These are phyloP conservation scores for Suillus hirtellus DNA, from an alignment of 768 basidiomycete genomes.

Conservation along the genomic window DNA sequence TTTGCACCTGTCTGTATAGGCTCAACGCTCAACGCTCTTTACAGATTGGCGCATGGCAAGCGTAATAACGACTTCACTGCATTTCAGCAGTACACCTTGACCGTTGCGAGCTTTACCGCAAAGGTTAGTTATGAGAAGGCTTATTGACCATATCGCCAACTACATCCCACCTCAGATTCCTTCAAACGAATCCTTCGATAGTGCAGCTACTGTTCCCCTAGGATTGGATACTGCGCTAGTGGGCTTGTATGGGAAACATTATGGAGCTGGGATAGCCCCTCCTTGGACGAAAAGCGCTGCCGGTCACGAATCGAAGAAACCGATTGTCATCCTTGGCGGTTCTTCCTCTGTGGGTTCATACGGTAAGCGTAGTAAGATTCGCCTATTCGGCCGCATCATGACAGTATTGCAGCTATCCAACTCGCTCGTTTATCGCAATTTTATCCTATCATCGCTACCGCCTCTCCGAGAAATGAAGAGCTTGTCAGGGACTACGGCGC, in stretches of 20 bases:
- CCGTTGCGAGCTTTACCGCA: constrained; percentile 33
- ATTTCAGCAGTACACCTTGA: constrained; percentile 44
- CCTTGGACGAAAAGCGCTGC: constrained; percentile 35
- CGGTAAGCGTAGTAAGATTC: constrained; percentile 29
- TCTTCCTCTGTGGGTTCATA: constrained; percentile 49
- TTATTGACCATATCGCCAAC: neutral
- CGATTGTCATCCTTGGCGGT: constrained; percentile 50
- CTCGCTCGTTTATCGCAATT: constrained; percentile 41
- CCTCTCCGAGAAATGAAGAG: constrained; percentile 32
- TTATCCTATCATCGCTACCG: constrained; percentile 43
- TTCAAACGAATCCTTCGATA: constrained; percentile 41
- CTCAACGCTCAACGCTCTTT: constrained; percentile 20
- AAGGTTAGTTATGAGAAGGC: constrained; percentile 31
- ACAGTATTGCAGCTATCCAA: constrained; percentile 34
- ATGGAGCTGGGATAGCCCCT: constrained; percentile 40
- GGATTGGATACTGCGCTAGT: constrained; percentile 45
- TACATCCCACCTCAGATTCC: constrained; percentile 39
- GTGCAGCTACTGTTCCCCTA: constrained; percentile 48
- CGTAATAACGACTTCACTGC: constrained; percentile 26
- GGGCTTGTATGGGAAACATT: constrained; percentile 43
- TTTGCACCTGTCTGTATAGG: constrained; percentile 16
- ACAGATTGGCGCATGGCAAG: constrained; percentile 34
- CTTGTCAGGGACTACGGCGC: constrained; percentile 40
- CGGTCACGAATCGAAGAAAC: constrained; percentile 41
- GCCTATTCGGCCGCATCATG: constrained; percentile 8